Base-by-base conservation (phyloP, 352 stramenopile genomes). In the Globisporangium abappressorium region DNA sequence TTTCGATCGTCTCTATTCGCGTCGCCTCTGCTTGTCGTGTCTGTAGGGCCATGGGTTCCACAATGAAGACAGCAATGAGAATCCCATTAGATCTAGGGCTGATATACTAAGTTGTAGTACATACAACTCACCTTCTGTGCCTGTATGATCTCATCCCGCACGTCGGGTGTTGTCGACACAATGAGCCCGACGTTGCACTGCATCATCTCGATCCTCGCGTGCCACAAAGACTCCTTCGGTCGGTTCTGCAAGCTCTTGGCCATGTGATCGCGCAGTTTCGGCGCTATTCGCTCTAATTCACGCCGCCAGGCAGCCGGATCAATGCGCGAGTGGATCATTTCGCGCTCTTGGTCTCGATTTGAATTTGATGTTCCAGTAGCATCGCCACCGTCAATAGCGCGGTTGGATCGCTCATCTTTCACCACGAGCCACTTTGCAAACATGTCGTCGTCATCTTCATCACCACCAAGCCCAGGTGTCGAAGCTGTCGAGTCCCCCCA, bases 391-490 rank as follows among this genome's bases (percentile, higher is more conserved):
- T 28, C 36, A 41, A 14, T 18, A 22, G 5, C 22, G 18, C 11
- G 18, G 34, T 20, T 41, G 34, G 28, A 8, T 61, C 51, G 28
- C 33, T 85, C 71, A 53, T 84, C 71, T 30, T 70, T 84, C 20
- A 79, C 64, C 12, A 85, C 68, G 7, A 88, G 26, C 80, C 80
- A 88, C n/a, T 73, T 61, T 15, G 68, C 73, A 51, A 83, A 80
- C 22, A 66, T 12, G 46, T 80, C 73, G 2, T 81, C 64, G n/a
- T 81, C 65, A 20, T 81, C 65, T 0, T 77, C 59, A 9, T 79
- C 66, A 14, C 18, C 62, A 2, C 57, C 30, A 2, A 72, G 18
- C 26, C 64, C 64, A 4, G 65, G 66, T 20, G 41, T 41, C 20
- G 69, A 81, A 30, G 71, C 38, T 18, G 79, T 84, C 24, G 77